Conservation (phyloP, 164 flowering plant genomes). For the Annona squamosa region DNA sequence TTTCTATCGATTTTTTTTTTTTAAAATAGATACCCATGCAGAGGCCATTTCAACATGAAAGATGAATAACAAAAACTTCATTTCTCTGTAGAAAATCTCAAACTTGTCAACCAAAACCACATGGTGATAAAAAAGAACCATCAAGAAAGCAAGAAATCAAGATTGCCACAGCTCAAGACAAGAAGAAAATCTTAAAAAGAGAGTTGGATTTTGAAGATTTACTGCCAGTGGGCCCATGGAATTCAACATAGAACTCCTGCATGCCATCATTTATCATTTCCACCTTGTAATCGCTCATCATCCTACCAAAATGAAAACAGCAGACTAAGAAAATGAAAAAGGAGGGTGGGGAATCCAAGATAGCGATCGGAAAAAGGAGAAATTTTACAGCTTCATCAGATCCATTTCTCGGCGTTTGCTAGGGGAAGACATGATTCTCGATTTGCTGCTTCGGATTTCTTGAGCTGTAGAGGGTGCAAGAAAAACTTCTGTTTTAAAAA, state of each 20-base stretch:
- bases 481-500: constrained; percentile 1
- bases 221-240: constrained; percentile 91
- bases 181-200: neutral
- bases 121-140: neutral
- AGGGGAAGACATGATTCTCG: constrained; percentile 63
- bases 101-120: too few species aligned
- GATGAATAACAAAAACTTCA: too few species aligned
- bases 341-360: neutral
- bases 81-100: too few species aligned
- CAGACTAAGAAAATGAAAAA: constrained; percentile 4
- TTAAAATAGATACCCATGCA: too few species aligned
- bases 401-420: constrained; percentile 81
- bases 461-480: constrained; percentile 5
- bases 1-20: too few species aligned
- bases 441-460: neutral
- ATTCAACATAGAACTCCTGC: constrained; percentile 88
- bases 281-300: constrained; percentile 44
- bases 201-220: constrained; percentile 26
- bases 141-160: neutral
- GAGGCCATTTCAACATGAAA: too few species aligned
- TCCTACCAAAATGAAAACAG: constrained; percentile 12
- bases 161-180: neutral
- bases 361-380: neutral
- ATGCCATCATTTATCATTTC: constrained; percentile 95
- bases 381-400: constrained; percentile 60